Percentiles rank a stretch among this genome's conserved stretches.
phyloP scores from a whole-genome alignment of 2,329 filamentous ascomycete species.

The Myriosclerotinia duriaeana region DNA sequence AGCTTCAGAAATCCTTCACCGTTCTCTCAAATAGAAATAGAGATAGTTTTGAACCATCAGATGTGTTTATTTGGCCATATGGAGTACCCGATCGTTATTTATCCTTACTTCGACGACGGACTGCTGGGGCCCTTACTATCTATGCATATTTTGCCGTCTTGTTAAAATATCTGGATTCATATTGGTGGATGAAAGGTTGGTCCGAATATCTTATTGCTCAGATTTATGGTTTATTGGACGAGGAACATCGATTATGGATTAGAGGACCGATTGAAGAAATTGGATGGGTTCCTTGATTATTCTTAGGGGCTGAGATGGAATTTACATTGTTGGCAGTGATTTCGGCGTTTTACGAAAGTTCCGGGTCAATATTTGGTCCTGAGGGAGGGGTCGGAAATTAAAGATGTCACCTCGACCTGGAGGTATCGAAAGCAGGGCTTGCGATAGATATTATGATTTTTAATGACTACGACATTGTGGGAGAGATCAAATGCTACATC shows the following conservation, averaged over 20 bases:
- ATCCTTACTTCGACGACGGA: slow-evolving; percentile 41
- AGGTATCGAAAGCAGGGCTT: not conserved
- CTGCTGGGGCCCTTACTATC: slow-evolving; percentile 42
- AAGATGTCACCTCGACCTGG: no score
- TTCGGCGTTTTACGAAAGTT: not conserved
- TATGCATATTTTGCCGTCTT: slow-evolving; percentile 43
- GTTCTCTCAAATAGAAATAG: slow-evolving; percentile 30
- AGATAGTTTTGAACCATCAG: slow-evolving; percentile 41
- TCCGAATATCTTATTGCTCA: slow-evolving; percentile 40
- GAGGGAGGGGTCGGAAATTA: not conserved
- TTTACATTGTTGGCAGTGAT: not conserved
- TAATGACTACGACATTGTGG: not conserved
- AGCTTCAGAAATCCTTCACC: slow-evolving; percentile 41
- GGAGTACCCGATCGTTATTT: slow-evolving; percentile 42
- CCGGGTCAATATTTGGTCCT: not conserved
- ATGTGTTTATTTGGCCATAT: slow-evolving; percentile 47
- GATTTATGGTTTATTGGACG: slow-evolving; percentile 42
- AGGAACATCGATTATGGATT: slow-evolving; percentile 44
- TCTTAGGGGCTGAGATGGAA: no score
- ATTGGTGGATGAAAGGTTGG: slow-evolving; percentile 45
- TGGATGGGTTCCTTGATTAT: slow-evolving; percentile 34
- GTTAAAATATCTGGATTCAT: slow-evolving; percentile 40
- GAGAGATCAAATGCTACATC: no score
- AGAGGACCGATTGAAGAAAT: slow-evolving; percentile 40
- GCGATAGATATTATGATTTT: not conserved